Evolutionary conservation across 257 asterid genomes (phyloP).

Genomic region (Catharanthus roseus): DNA sequence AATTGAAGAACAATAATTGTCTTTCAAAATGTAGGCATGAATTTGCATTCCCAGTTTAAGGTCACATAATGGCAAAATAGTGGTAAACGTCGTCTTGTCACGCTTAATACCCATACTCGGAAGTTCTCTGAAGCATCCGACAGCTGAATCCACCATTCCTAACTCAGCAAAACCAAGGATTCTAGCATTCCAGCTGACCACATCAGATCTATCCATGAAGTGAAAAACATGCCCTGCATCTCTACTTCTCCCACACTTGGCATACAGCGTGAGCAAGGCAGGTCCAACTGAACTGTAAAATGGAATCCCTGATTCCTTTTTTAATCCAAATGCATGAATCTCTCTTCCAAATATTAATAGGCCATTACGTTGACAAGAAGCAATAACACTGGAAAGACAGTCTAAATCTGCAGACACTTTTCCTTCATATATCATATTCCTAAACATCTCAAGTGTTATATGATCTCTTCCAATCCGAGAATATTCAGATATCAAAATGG

Average conservation of each 20-base stretch:
- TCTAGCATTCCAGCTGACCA: slow-evolving; percentile 41
- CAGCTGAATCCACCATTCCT: slow-evolving; percentile 22
- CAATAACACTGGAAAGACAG: slow-evolving; percentile 36
- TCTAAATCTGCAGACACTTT: slow-evolving; percentile 29
- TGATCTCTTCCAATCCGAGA: slow-evolving; percentile 30
- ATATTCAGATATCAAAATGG: slow-evolving; percentile 38
- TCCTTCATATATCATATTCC: slow-evolving; percentile 23
- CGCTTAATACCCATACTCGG: slow-evolving; percentile 24
- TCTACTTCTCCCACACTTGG: slow-evolving; percentile 27
- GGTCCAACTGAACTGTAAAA: slow-evolving; percentile 43
- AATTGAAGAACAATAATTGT: slow-evolving; percentile 1
- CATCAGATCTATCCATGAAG: slow-evolving; percentile 34
- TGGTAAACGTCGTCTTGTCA: slow-evolving; percentile 30
- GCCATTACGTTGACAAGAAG: slow-evolving; percentile 27
- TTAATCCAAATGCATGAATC: slow-evolving; percentile 41
- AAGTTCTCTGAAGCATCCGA: slow-evolving; percentile 27
- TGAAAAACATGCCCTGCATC: slow-evolving; percentile 27
- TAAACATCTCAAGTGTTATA: slow-evolving; percentile 15
- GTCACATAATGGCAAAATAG: slow-evolving; percentile 30
- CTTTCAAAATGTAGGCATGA: slow-evolving; percentile 27
- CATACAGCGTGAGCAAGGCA: slow-evolving; percentile 31
- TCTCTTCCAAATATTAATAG: slow-evolving; percentile 29
- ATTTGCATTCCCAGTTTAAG: slow-evolving; percentile 33
- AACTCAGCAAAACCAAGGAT: slow-evolving; percentile 33
- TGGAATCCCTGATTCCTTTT: slow-evolving; percentile 7